Conservation (phyloP, 2,329 filamentous ascomycete species). For the Zarea fungicola region DNA sequence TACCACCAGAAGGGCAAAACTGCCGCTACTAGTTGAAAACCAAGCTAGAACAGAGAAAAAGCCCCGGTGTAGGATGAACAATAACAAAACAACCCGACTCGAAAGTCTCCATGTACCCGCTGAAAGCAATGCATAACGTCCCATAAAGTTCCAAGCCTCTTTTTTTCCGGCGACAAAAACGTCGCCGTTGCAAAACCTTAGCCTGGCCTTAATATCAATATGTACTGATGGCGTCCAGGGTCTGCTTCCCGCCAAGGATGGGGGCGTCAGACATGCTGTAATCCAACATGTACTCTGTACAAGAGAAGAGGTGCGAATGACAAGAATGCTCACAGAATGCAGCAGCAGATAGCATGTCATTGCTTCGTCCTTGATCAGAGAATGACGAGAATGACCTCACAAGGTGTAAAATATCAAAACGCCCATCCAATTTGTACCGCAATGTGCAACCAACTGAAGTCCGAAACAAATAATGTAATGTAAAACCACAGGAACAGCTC, state of each 20-base stretch:
- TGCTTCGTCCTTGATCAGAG: too few relatives aligned
- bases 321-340: too few relatives aligned
- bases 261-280: not conserved
- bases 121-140: slow-evolving; percentile 34
- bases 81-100: slow-evolving; percentile 19
- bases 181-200: not conserved
- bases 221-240: slow-evolving; percentile 1
- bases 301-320: too few relatives aligned
- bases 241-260: not conserved
- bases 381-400: not conserved
- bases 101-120: slow-evolving; percentile 28
- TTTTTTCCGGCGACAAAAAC: slow-evolving; percentile 23
- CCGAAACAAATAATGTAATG: slow-evolving; percentile 1
- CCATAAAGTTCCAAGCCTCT: slow-evolving; percentile 25
- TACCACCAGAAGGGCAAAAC: slow-evolving; percentile 2
- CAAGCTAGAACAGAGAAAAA: slow-evolving; percentile 15
- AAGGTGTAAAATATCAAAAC: not conserved
- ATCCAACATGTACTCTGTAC: too few relatives aligned
- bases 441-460: not conserved
- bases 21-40: slow-evolving; percentile 14
- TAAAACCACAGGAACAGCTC: not conserved
- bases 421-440: slow-evolving; percentile 4
- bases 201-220: slow-evolving; percentile 1
- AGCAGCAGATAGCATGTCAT: too few relatives aligned
- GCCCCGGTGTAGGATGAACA: slow-evolving; percentile 19